Evolutionary conservation across 2,329 filamentous ascomycete species (phyloP), one percentile per base, ranked within the genome.

Genomic region (Aspergillus caelatus): DNA sequence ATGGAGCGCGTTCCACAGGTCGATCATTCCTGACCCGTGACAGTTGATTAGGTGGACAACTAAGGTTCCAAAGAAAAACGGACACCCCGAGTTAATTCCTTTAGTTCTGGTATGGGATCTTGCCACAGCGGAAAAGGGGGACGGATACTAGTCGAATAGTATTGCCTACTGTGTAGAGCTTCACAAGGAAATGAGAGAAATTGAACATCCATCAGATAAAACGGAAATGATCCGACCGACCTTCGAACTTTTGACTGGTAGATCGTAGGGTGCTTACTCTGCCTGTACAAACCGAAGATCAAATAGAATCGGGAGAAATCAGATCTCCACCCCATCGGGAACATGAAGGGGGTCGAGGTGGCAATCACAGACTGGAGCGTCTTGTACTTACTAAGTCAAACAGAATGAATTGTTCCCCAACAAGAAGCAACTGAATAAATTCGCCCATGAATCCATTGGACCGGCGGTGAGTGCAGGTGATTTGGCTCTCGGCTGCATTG

Each of bases 381-480:
- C 21, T 11, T 9, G 39, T 41, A 11, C 48, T 30, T 14, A 52
- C 28, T 52, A 28, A 52, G 11, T 30, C 23, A 28, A 45, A 10
- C 46, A 19, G 34, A 55, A 53, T 41, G 32, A 41, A 60, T 21
- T 52, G 28, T 52, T 52, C 48, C 19, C 48, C 48, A 52, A 30
- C 48, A 14, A 52, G 16, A 9, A 9, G 19, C 21, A 21, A 52
- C 16, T 32, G 4, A 52, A 32, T n/a, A 32, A 32, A 52, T 52
- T 26, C 28, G 34, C 30, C 30, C 41, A 14, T 50, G 21, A 28
- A 26, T 23, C 34, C 28, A 58, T 55, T 55, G 52, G 52, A 67
- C 63, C 65, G 65, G 66, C 66, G 66, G 66, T 68, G 66, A 68
- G 63, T 54, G 60, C 53, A 57, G 64, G 62, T 67, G 66, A 67